Base-by-base conservation (phyloP, 2,329 filamentous ascomycete genomes). In the Aureobasidium zeae region DNA sequence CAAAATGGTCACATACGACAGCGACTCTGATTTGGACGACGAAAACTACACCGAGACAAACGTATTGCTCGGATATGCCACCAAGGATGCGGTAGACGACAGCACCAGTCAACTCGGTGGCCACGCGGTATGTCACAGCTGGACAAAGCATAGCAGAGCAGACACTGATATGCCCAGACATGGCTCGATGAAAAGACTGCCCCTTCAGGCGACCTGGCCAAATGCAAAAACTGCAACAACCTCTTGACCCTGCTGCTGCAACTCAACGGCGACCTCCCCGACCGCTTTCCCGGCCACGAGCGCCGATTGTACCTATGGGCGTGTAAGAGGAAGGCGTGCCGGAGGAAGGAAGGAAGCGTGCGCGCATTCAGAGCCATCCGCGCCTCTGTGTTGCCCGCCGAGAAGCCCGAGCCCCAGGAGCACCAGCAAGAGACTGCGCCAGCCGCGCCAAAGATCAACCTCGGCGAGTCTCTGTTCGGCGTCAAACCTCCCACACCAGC, bases 1-100 rank as follows among this genome's bases (percentile, higher is more conserved):
- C 13, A 37, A 45, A 12, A 88, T 87, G 83, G 72, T 81, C 46
- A 71, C 77, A 12, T 93, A 94, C 66, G 86, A 45, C 33, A 45
- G 43, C 28, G 43, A 94, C 55, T 93, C 85, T 59, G 88, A 95
- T 55, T 86, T 81, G 2, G 67, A 70, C 26, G 83, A 77, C 31
- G 80, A 78, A 45, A 74, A 77, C 34, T 86, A 78, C 49, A 82
- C 79, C 13, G 81, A 86, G 61, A 96, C 91, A 5, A 86, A 83
- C 52, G 87, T 95, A 2, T 76, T 95, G 2, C 74, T 98, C 10
- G 91, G 91, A 4, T 98, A 94, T 62, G 84, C 86, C 3, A 83
- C 84, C 1, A 79, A 80, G 58, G 85, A 94, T 44, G 68, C 78
- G 11, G 82, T 80, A 44, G 81, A 86, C 50, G 89, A 98, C 62